Evolutionary conservation across 108 stramenopile species (phyloP), one percentile per base, ranked within the genome.

Genomic region (Mediolabrus comicus): DNA sequence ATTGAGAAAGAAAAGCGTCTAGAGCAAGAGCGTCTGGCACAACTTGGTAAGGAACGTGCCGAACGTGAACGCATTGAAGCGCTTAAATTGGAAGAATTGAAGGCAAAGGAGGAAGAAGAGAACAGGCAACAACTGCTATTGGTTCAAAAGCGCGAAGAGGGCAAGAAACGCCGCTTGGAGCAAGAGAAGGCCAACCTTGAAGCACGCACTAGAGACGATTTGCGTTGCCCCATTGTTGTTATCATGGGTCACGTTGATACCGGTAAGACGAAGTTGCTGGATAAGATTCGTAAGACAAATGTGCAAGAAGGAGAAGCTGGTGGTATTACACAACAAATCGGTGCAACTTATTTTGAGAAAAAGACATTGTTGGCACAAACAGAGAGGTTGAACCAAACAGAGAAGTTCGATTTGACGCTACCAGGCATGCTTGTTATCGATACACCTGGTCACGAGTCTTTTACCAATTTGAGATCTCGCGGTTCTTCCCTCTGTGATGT

Each of bases 191-290:
- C 73, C 5, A 96, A 97, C 36, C 65, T 92, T 54, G 95, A 76
- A 1, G 91, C 85, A 11, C 94, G 98, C n/a, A 72, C 85, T 9
- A 66, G 84, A 19, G 95, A 97, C 69, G 82, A 96, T 77, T 84
- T 99, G 19, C 95, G 99, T 39, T 96, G 93, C 59, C 98, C 99
- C 24, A 92, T 99, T 69, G 92, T 95, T 17, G 97, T 97, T 59
- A 98, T 99, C 67, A 98, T 99, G 98, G 99, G 99, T 12, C 99
- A 99, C 69, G 99, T 98, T 73, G 98, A 98, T 83, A 98, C 99
- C 49, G 98, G 98, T 39, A 99, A 99, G 80, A 99, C 99, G 41
- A 98, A 97, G 83, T 80, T 99, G 31, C 71, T 99, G 55, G 99
- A 99, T 71, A 98, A 98, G 78, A 99, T 99, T 62, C 87, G 99